phyloP scores from a whole-genome alignment of 345 rosid genomes.

The Syzygium aqueum region DNA sequence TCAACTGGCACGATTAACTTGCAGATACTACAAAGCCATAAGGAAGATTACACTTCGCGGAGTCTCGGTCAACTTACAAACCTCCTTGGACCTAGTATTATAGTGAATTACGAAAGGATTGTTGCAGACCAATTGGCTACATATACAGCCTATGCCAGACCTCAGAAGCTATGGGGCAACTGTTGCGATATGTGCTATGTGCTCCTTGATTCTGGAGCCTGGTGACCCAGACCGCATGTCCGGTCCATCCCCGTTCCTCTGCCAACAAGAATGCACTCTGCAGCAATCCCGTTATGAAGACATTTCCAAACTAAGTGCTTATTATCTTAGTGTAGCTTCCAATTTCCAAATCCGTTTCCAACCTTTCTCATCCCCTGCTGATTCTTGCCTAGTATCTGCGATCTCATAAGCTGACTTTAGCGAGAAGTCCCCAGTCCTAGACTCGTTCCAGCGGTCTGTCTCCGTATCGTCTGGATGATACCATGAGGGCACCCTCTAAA shows the following conservation, averaged over 20 bases:
- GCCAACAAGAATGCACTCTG: background rate
- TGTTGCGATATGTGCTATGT: background rate
- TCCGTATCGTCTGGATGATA: background rate
- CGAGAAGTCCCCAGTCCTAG: background rate
- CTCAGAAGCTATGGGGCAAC: background rate
- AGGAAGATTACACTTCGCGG: background rate
- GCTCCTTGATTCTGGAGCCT: background rate
- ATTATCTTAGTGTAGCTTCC: background rate
- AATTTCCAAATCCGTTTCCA: background rate
- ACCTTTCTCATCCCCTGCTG: background rate
- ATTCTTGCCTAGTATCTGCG: fast-evolving
- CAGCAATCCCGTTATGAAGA: background rate
- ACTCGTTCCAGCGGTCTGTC: background rate
- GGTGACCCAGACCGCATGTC: background rate
- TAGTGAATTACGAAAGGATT: background rate
- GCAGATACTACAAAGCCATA: background rate
- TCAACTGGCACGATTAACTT: fast-evolving
- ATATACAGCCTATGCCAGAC: background rate
- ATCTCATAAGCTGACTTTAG: background rate
- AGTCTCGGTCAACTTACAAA: background rate
- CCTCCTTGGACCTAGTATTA: background rate
- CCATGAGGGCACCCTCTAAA: background rate
- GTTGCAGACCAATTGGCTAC: background rate
- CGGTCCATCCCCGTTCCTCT: background rate
- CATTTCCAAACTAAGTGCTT: background rate